Evolutionary conservation across 2,329 filamentous ascomycete species (phyloP), one percentile per base, ranked within the genome.

Genomic region (Zalaria sp.): DNA sequence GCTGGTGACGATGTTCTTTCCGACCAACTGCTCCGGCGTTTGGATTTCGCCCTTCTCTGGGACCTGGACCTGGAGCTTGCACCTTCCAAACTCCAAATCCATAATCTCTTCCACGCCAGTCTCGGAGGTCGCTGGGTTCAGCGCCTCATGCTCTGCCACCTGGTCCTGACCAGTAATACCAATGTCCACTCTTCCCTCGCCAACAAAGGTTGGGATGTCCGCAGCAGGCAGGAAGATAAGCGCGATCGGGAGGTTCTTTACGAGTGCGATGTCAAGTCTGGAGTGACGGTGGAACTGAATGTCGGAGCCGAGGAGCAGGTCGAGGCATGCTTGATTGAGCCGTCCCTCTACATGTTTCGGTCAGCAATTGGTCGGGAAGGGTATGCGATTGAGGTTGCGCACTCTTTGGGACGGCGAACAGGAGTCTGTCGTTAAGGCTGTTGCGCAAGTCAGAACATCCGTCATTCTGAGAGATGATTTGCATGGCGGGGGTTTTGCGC

Each of bases 331-430:
- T 65, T 86, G 77, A 64, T 95, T 83, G 42, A 98, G 79, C 43
- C 91, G 84, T 49, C 91, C 91, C 81, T 98, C 42, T 45, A 41
- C 37, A 29, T 39, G 9, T 3, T 25, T 35, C n/a, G 4, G 38
- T 46, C 34, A 46, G 38, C 37, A 25, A 9, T 25, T 10, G 9
- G 34, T 25, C 25, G 34, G 27, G 18, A 42, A 43, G 51, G 49
- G 53, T 43, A 54, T 50, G 51, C 43, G 37, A 46, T 40, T 29
- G 34, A 43, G 48, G 40, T 39, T 42, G 77, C 83, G 70, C 69
- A 88, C 86, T 98, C 69, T 98, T 98, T 46, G 91, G 91, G n/a
- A 98, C 85, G 47, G 91, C 91, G 60, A 98, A 95, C 48, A 96
- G 76, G 43, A 96, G 75, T 51, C 91, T 83, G 58, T 89, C 88